Base-by-base conservation (phyloP, 2,329 filamentous ascomycete genomes). In the Botryotinia globosa region DNA sequence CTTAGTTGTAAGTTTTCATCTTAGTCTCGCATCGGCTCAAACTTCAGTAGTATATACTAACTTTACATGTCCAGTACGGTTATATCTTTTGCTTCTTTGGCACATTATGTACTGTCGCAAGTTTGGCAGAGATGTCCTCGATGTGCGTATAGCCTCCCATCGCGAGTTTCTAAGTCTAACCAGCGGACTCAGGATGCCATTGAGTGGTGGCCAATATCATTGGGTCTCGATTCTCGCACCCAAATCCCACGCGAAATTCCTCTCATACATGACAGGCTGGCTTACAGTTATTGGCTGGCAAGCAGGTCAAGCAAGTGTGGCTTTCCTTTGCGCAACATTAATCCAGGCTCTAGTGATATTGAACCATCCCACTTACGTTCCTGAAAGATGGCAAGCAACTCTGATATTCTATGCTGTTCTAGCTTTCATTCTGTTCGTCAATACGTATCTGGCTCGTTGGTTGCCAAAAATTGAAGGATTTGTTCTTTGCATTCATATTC, bases 121-220 rank as follows among this genome's bases (percentile, higher is more conserved):
- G 74, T 32, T 70, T 78, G 59, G 76, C 73, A 42, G 77, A 78
- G 63, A 72, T 78, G 73, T 76, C 76, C 58, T 78, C 77, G 16
- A 77, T 78, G 77, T 78, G 71, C 63, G 76, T 73, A 48, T 62
- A 73, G 34, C 37, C 75, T 16, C 51, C 37, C 48, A 34, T n/a
- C 22, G 4, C 72, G 20, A 29, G 29, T 58, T 34, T 14, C 61
- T 29, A 54, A 16, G 63, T 48, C 69, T 67, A 67, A 62, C 18
- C n/a, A 54, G 51, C 14, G 25, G 39, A 32, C 25, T 44, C 34
- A 77, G 76, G 83, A 86, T 86, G 4, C 87, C 87, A 0, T 89
- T 86, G 0, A 84, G 84, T 32, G 87, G 87, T 20, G 87, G 87
- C 3, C 87, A 89, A 75, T 89, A 88, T 73, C 85, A 87, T 75